Percentiles rank a stretch among this genome's conserved stretches.
These are phyloP conservation scores for Starmera dryadoides DNA, from an alignment of 805 yeast species.

Conservation along the genomic window DNA sequence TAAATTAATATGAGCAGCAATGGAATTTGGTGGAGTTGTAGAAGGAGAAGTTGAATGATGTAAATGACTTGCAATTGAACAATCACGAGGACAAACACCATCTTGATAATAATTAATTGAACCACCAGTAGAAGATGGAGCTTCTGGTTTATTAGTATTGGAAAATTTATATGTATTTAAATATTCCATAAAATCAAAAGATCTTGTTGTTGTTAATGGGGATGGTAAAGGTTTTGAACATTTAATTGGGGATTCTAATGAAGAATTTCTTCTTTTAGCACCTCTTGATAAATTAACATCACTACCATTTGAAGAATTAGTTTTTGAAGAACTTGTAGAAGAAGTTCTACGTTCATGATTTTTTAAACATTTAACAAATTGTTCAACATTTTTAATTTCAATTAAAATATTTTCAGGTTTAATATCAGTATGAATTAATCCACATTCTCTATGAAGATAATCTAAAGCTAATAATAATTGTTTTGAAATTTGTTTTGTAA, in stretches of 20 bases:
- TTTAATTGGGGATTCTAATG: conserved; percentile 15
- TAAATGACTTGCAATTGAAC: no score
- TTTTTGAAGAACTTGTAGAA: not conserved
- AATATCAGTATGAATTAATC: conserved; percentile 66
- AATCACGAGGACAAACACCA: not conserved
- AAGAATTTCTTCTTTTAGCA: conserved; percentile 19
- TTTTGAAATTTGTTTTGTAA: conserved; percentile 49
- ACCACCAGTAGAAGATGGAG: conserved; percentile 1
- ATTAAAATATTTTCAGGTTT: conserved; percentile 67
- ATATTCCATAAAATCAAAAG: conserved; percentile 2
- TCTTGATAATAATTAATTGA: conserved; percentile 12
- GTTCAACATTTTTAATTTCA: conserved; percentile 47
- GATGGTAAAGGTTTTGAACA: conserved; percentile 42
- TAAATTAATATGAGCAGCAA: not conserved
- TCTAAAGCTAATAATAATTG: conserved; percentile 51
- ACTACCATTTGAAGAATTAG: not conserved
- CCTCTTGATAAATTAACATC: conserved; percentile 6
- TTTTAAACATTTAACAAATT: conserved; percentile 26
- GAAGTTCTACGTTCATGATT: not conserved
- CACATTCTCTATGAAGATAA: conserved; percentile 53
- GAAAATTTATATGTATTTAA: not conserved
- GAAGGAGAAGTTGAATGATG: conserved; percentile 3
- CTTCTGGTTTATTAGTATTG: not conserved
- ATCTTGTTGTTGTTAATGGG: conserved; percentile 25
- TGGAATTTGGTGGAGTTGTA: not conserved